phyloP scores from a whole-genome alignment of 1,139 yeast genomes.

The Candida glucosophila region DNA sequence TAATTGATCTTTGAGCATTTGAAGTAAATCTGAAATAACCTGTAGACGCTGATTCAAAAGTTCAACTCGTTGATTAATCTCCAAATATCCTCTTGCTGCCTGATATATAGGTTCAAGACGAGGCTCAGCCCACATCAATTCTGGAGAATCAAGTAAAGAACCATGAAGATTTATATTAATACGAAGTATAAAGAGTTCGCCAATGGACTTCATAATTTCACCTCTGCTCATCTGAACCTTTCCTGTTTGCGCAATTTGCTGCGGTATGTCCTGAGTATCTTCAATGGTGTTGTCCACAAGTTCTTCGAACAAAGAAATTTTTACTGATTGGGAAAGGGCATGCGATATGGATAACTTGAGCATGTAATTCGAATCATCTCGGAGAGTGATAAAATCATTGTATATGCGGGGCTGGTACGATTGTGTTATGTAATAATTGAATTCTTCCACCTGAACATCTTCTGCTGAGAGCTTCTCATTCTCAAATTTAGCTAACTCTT shows the following conservation, averaged over 20 bases:
- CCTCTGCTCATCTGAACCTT: conserved; percentile 90
- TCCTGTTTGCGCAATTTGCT: conserved; percentile 88
- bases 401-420: conserved; percentile 92
- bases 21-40: conserved; percentile 84
- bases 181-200: conserved; percentile 84
- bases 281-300: conserved; percentile 92
- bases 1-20: conserved; percentile 92
- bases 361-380: conserved; percentile 90
- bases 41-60: conserved; percentile 84
- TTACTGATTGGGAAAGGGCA: conserved; percentile 88
- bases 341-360: conserved; percentile 81
- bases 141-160: conserved; percentile 91
- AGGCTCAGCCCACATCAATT: conserved; percentile 98
- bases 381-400: conserved; percentile 84
- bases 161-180: conserved; percentile 92
- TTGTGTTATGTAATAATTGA: conserved; percentile 86
- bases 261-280: conserved; percentile 94
- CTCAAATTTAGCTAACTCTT: conserved; percentile 81
- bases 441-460: conserved; percentile 89
- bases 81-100: conserved; percentile 90
- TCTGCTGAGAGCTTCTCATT: conserved; percentile 83
- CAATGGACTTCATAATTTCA: conserved; percentile 93
- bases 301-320: conserved; percentile 90
- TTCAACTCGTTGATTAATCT: conserved; percentile 87
- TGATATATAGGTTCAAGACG: conserved; percentile 95